A percentile compares a stretch with the other conserved stretches of the same genome.
Evolutionary conservation across 129 eudicot genomes (phyloP).

Genomic region (Cynara cardunculus): DNA sequence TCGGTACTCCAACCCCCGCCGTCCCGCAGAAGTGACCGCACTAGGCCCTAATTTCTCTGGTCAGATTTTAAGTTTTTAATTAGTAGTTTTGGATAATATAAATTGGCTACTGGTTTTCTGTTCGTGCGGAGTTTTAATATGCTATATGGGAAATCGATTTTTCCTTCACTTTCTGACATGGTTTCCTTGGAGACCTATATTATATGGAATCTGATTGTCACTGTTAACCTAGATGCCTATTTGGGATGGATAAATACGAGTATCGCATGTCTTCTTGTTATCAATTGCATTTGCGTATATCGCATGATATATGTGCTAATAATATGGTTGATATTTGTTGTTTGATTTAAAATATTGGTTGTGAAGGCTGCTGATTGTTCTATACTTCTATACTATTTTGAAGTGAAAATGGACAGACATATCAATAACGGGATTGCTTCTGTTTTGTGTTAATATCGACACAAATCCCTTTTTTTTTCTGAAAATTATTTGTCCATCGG

Average conservation of each 20-base stretch:
- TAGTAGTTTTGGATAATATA: background rate
- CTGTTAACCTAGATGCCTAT: background rate
- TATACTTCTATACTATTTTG: background rate
- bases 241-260: background rate
- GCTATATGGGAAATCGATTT: background rate
- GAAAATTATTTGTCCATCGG: background rate
- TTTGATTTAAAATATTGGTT: background rate
- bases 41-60: slow-evolving; percentile 5
- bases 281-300: background rate
- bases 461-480: background rate
- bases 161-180: background rate
- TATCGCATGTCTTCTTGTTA: background rate
- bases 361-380: background rate
- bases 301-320: background rate
- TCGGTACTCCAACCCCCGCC: slow-evolving; percentile 37
- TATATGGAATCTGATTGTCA: background rate
- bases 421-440: background rate
- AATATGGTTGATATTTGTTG: background rate
- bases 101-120: background rate
- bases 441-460: background rate
- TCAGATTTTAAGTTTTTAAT: background rate
- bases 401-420: background rate
- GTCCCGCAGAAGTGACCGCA: slow-evolving; percentile 26
- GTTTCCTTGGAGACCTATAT: background rate
- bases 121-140: background rate